Base-by-base conservation (phyloP, 306 rosid species). In the Prinsepia uniflora region DNA sequence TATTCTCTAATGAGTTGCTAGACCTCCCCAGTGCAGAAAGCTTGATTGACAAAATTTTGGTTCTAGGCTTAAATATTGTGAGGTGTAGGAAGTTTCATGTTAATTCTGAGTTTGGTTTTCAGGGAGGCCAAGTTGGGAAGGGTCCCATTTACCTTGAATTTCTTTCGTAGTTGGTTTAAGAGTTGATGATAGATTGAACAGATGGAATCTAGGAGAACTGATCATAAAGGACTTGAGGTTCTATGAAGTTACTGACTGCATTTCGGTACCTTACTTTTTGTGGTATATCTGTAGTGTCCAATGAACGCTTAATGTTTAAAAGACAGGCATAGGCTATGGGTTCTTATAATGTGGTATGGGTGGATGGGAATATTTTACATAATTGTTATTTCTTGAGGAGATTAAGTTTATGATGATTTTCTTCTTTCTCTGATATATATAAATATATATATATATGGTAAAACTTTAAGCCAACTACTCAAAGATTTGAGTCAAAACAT, bases 161-260 rank as follows among this genome's bases (percentile, higher is more conserved):
- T 6, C 24, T 20, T 5, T 64, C 11, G 53, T 64, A 64, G 52
- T 64, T 64, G 68, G 68, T 44, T 6, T 44, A 24, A 43, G 10
- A 22, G 6, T 30, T 58, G 20, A 5, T 22, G 10, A 4, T 20
- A 13, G 69, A 46, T 65, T 46, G 43, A 42, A 46, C 70, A 22
- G 55, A 22, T 6, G 39, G 8, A 41, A 34, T 63, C 22, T 13
- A 13, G 10, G 22, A 24, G 56, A 45, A 67, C 34, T 15, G 71
- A 67, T 67, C 24, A 47, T 67, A 6, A 47, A n/a, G 71, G 71
- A 42, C 17, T 5, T 36, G 8, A 9, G 71, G n/a, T 36, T 67
- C 17, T 65, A 7, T 9, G 45, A 10, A 10, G 42, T 67, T 30
- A 30, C 15, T 0, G 0, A 41, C 14, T 65, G 20, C 55, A 47